Evolutionary conservation across 2,329 filamentous ascomycete genomes (phyloP), one percentile per base, ranked within the genome.

Genomic region (Aureobasidium sp.): DNA sequence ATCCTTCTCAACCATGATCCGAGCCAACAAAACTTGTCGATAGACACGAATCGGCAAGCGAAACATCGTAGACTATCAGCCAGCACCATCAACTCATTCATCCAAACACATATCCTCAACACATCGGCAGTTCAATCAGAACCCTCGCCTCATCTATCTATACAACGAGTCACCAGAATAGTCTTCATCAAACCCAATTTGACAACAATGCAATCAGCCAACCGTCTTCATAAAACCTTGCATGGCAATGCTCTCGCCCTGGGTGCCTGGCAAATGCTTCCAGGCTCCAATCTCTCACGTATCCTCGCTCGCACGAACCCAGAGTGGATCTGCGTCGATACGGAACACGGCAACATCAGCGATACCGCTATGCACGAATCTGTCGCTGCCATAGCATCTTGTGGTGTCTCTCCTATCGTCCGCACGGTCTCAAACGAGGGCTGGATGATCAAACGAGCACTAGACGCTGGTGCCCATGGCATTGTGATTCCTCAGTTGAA

Each of bases 361-460:
- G 78, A 81, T 65, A 74, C 72, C 50, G 73, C 77, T 63, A 84
- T 83, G 81, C 81, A 83, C 66, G 79, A 83, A 68, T 77, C 79
- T 52, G 79, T 83, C 10, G 79, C 77, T 13, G 76, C 77, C n/a
- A 76, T 78, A 45, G 75, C 75, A 39, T 72, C 73, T 29, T 75
- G 74, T 58, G 75, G 75, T 15, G 74, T 78, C 29, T 75, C 72
- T 41, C 77, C 77, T 4, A 65, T 79, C 13, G 76, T 79, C 27
- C 72, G 75, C 58, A 79, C 85, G 44, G 76, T 81, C 15, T 81
- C 80, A 29, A 83, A 83, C 61, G 81, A 85, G 72, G 76, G 79
- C 52, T 85, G 81, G 82, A 83, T 84, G 81, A 81, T 85, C 62
- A 85, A 86, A 69, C 74, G 83, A 55, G 83, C 83, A 11, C 76